A percentile compares a stretch with the other conserved stretches of the same genome.
These are phyloP conservation scores for Ganoderma lingzhi DNA, from an alignment of 1,284 basidiomycete genomes.

Conservation along the genomic window DNA sequence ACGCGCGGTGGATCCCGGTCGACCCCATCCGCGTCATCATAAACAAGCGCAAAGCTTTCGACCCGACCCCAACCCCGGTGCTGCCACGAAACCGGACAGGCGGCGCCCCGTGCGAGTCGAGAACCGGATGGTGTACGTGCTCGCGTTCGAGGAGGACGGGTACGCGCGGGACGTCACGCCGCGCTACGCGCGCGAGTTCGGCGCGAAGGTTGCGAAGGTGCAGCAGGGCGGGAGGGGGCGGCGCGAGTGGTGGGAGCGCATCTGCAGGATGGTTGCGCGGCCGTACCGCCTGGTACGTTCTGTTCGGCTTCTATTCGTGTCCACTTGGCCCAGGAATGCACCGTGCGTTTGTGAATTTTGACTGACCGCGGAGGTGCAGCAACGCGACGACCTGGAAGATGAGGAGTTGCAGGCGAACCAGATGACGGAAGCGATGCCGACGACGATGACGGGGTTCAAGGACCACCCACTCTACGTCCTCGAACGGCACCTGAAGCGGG, in stretches of 20 bases:
- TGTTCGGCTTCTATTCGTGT: not conserved
- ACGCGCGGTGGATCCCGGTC: conserved; percentile 92
- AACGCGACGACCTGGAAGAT: conserved; percentile 94
- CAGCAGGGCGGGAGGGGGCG: conserved; percentile 79
- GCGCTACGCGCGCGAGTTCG: conserved; percentile 84
- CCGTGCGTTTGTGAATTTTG: conserved; percentile 16
- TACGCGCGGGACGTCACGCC: conserved; percentile 80
- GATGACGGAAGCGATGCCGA: conserved; percentile 94
- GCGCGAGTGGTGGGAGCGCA: conserved; percentile 87
- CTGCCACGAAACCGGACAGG: conserved; percentile 43
- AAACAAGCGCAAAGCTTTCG: conserved; percentile 85
- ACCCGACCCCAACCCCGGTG: conserved; percentile 64
- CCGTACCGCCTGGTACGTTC: conserved; percentile 81
- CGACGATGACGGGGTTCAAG: conserved; percentile 92
- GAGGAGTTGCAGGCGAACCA: conserved; percentile 87
- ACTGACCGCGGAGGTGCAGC: conserved; percentile 51
- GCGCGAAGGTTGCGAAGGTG: conserved; percentile 83
- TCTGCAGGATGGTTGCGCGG: conserved; percentile 69
- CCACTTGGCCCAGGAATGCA: no score
- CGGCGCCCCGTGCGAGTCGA: conserved; percentile 51
- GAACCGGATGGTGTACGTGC: conserved; percentile 93
- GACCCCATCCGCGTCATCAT: conserved; percentile 88
- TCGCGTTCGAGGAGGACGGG: conserved; percentile 94
- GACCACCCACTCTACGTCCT: conserved; percentile 96
- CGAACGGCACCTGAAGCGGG: conserved; percentile 87